Evolutionary conservation across 192 early-diverging fungal genomes (phyloP).

Genomic region (Lobosporangium transversale): DNA sequence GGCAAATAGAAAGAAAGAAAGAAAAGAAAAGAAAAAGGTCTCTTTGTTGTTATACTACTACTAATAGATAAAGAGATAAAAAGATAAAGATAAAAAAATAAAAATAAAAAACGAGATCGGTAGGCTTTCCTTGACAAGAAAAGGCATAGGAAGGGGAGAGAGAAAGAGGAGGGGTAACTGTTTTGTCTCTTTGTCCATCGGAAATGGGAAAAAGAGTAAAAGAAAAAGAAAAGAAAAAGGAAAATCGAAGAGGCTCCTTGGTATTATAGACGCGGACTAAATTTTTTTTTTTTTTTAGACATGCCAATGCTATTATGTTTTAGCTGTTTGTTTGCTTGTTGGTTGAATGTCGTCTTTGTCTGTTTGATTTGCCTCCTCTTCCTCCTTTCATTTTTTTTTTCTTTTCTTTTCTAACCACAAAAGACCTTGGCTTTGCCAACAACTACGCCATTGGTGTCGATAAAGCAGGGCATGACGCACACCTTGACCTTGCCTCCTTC

Average conservation of each 20-base stretch:
- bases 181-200: no score
- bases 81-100: not conserved
- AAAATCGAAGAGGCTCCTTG: no score
- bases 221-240: no score
- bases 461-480: constrained; percentile 47
- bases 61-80: not conserved
- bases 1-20: not conserved
- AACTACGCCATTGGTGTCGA: constrained; percentile 47
- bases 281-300: not conserved
- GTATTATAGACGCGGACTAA: not conserved
- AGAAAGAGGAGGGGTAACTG: not conserved
- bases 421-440: constrained; percentile 52
- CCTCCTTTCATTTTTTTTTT: no score
- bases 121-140: not conserved
- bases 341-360: no score
- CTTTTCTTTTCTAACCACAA: constrained; percentile 33
- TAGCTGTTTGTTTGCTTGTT: not conserved
- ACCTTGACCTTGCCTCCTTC: constrained; percentile 46
- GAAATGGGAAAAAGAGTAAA: no score
- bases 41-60: no score
- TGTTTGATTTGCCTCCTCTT: no score
- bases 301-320: not conserved
- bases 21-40: not conserved
- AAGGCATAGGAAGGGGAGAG: not conserved
- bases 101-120: not conserved